Evolutionary conservation across 208 protist species (phyloP), one percentile per base, ranked within the genome.

Genomic region (Lotmaria passim): DNA sequence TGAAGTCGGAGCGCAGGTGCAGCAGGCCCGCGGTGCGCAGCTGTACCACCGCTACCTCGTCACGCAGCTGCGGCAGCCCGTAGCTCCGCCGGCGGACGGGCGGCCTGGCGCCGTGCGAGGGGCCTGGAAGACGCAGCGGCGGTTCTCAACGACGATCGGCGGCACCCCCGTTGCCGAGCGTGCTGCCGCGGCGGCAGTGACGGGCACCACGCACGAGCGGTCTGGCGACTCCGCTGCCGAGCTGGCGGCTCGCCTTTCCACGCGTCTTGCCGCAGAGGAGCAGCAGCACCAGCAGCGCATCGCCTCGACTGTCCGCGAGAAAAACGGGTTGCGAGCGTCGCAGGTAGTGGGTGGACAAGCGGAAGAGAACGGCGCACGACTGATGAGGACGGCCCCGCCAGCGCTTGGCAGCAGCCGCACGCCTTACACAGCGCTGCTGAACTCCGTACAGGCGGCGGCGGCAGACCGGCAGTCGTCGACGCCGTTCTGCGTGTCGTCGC

Each of bases 41-140:
- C 69, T 81, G 8, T 82, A 80, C 39, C 74, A 81, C 44, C 81
- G 85, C 62, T 87, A 81, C 72, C 78, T 90, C 48, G 71, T 84
- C 58, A 83, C 85, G 41, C 85, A 81, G 59, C 33, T 88, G 23
- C 73, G 71, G 12, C 73, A 87, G 61, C 70, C 81, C 19, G 69
- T 75, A 31, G 64, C 47, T 21, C 69, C 43, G 15, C 70, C 58
- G 14, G 46, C 62, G n/a, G 70, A 76, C 34, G 70, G 70, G 12
- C 70, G 55, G 8, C 61, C 70, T 10, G 70, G 70, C 31, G 70
- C 70, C 1, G 70, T 76, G 31, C 51, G 43, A 19, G 72, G 72
- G 7, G 24, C 44, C 34, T 78, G 72, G 72, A 78, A 78, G 55
- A 68, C 69, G 33, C 70, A 76, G 55, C 61, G 70, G 63, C 55